phyloP scores from a whole-genome alignment of 345 rosid genomes.

The Sonneratia caseolaris region DNA sequence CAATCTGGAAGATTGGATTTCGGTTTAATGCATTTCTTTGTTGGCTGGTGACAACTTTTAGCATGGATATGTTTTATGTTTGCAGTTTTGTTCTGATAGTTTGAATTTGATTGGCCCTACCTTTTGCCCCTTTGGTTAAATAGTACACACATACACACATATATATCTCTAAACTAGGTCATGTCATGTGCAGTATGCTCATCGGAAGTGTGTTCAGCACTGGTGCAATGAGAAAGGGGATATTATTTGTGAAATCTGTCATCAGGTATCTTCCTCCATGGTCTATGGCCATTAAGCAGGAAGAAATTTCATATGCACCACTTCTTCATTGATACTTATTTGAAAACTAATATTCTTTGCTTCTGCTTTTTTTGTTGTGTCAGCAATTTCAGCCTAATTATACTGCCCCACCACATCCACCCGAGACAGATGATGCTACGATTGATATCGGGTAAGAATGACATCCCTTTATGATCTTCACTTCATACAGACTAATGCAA shows the following conservation, averaged over 20 bases:
- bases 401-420: conserved; percentile 63
- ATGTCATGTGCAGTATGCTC: conserved; percentile 57
- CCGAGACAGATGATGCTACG: conserved; percentile 52
- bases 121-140: background rate
- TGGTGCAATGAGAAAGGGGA: conserved; percentile 98
- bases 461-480: conserved; percentile 5
- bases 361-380: conserved; percentile 15
- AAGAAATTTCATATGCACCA: no score
- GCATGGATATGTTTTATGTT: background rate
- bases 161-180: background rate
- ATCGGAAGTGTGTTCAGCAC: conserved; percentile 82
- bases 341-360: background rate
- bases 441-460: conserved; percentile 75
- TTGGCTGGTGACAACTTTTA: background rate
- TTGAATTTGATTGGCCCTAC: background rate
- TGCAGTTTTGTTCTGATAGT: background rate
- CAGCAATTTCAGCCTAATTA: conserved; percentile 66
- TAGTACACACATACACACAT: background rate
- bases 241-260: conserved; percentile 79
- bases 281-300: background rate
- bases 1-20: background rate
- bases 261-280: conserved; percentile 42
- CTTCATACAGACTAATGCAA: background rate
- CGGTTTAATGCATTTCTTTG: background rate
- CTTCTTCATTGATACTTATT: no score